Evolutionary conservation across 108 stramenopile genomes (phyloP), one percentile per base, ranked within the genome.

Genomic region (Skeletonema marinoi): DNA sequence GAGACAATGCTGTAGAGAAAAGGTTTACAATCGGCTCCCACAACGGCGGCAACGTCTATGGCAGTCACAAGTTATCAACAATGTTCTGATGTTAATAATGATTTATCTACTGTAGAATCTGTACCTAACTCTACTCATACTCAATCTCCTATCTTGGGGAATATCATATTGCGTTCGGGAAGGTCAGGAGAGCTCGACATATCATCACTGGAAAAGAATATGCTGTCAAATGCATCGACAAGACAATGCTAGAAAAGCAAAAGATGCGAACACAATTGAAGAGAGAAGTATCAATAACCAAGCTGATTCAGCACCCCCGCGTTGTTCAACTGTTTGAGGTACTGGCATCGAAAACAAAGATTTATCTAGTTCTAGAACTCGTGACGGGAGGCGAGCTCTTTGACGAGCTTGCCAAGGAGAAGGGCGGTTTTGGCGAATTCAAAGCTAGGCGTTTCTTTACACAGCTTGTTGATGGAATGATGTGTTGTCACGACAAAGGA

Each of bases 211-310:
- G 67, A 16, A 36, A 77, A 7, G 74, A 85, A 63, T 85, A 51
- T 64, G 92, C 92, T n/a, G 75, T 92, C 63, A 93, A 97, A 86
- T 81, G 93, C 19, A 80, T 97, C 19, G 89, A 96, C 77, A 97
- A 97, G 82, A 87, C 87, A 11, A 92, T 85, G 65, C 92, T 97
- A 67, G 91, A 88, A 44, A 71, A 90, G 66, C 92, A 93, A 66
- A 96, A 96, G 79, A 97, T 96, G 87, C 86, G 92, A 38, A 72
- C 87, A 36, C 97, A 97, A 75, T 82, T 98, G 64, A 97, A 95
- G 73, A 73, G 90, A 71, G 98, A 97, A 85, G 88, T 95, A 19
- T 78, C 83, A 25, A 93, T 96, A 12, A 83, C 96, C 81, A 96
- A 92, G 76, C 81, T 89, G 33, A 90, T 96, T 32, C 54, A 73